These are phyloP conservation scores for Clavaria fumosa DNA, from an alignment of 768 basidiomycete species.

Conservation along the genomic window DNA sequence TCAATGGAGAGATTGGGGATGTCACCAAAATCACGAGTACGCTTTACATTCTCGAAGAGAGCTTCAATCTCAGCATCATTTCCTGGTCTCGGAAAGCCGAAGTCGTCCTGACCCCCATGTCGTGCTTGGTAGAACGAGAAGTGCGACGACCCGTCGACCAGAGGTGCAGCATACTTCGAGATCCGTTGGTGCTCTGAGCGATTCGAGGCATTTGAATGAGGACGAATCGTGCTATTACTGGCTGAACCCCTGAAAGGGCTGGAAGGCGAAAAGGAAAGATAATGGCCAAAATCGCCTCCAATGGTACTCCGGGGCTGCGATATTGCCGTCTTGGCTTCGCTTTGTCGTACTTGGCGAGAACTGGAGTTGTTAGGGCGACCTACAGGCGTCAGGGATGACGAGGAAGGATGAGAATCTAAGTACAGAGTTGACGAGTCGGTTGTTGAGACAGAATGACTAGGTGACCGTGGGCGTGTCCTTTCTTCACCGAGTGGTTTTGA, in stretches of 20 bases:
- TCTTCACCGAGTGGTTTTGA: conserved; percentile 21
- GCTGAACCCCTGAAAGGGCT: conserved; percentile 13
- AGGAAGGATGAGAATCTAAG: conserved; percentile 30
- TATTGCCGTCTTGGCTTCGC: conserved; percentile 41
- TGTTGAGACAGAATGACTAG: conserved; percentile 33
- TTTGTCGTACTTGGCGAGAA: conserved; percentile 26
- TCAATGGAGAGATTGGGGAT: conserved; percentile 49
- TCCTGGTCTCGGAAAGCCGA: conserved; percentile 63
- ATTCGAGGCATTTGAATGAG: conserved; percentile 33
- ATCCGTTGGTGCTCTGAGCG: conserved; percentile 41
- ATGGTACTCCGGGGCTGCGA: conserved; percentile 34
- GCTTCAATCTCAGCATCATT: conserved; percentile 64
- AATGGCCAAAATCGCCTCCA: conserved; percentile 37
- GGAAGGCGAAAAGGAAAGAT: conserved; percentile 12
- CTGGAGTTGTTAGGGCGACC: conserved; percentile 21
- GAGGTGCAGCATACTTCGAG: conserved; percentile 50
- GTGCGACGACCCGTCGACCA: conserved; percentile 32
- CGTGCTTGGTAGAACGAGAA: conserved; percentile 30
- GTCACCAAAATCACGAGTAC: conserved; percentile 49
- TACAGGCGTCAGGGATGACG: conserved; percentile 20
- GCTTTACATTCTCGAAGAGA: conserved; percentile 65
- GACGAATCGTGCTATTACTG: conserved; percentile 27
- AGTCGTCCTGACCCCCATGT: conserved; percentile 25
- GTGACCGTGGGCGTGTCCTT: conserved; percentile 31
- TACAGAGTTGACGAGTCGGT: conserved; percentile 45